phyloP scores from a whole-genome alignment of 1,139 yeast species.

The Debaryomycetaceae sp. region DNA sequence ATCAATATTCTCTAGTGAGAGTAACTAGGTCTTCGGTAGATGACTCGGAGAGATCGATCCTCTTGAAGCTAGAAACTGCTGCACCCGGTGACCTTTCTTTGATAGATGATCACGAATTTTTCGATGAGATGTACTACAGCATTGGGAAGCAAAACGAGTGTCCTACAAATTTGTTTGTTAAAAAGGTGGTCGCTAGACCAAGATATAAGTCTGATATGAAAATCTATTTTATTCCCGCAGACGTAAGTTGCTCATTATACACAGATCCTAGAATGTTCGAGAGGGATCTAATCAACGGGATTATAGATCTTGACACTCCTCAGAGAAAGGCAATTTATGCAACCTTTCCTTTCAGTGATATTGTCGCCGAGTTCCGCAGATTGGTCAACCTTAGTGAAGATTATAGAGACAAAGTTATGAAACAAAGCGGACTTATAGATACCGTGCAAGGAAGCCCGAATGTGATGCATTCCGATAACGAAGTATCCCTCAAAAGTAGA shows the following conservation, averaged over 20 bases:
- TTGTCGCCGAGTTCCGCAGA: slow-evolving; percentile 16
- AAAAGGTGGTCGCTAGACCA: slow-evolving; percentile 48
- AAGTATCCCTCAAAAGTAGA: not conserved
- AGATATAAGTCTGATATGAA: slow-evolving; percentile 52
- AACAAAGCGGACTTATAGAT: not conserved
- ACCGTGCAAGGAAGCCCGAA: not conserved
- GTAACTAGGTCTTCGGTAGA: slow-evolving; percentile 54
- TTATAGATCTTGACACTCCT: slow-evolving; percentile 29
- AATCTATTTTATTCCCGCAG: slow-evolving; percentile 36
- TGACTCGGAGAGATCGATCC: slow-evolving; percentile 47
- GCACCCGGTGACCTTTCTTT: slow-evolving; percentile 49
- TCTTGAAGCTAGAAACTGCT: slow-evolving; percentile 53
- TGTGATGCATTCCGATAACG: not conserved
- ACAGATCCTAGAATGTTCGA: slow-evolving; percentile 49
- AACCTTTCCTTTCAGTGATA: slow-evolving; percentile 21
- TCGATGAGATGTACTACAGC: slow-evolving; percentile 37
- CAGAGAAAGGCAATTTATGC: slow-evolving; percentile 17
- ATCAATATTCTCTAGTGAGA: slow-evolving; percentile 44
- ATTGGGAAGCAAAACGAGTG: slow-evolving; percentile 38
- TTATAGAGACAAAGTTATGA: not conserved
- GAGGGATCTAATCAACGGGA: slow-evolving; percentile 49
- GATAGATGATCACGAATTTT: slow-evolving; percentile 46
- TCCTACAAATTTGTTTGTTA: slow-evolving; percentile 45
- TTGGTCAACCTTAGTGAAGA: slow-evolving; percentile 6
- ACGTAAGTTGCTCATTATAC: slow-evolving; percentile 38